phyloP scores from a whole-genome alignment of 1,139 yeast genomes.

The Debaryomyces robertsiae region DNA sequence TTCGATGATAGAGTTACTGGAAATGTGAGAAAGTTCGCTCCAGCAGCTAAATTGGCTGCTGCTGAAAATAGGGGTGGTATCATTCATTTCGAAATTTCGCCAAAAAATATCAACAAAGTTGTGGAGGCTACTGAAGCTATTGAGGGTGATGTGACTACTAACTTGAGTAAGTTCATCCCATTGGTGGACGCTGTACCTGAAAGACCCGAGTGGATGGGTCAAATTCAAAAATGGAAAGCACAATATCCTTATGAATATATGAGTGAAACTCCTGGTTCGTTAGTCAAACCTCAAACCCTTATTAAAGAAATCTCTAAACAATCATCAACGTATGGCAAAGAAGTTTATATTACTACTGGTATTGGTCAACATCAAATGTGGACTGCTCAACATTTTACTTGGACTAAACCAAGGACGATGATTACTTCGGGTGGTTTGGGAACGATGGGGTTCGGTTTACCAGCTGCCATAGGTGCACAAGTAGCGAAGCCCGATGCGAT shows the following conservation, averaged over 20 bases:
- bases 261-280: slow-evolving; percentile 73
- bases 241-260: slow-evolving; percentile 85
- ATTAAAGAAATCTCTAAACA: slow-evolving; percentile 77
- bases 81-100: slow-evolving; percentile 91
- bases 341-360: slow-evolving; percentile 91
- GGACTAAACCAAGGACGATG: slow-evolving; percentile 89
- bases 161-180: slow-evolving; percentile 73
- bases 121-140: slow-evolving; percentile 96
- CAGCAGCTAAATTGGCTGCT: slow-evolving; percentile 89
- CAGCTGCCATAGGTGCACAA: slow-evolving; percentile 98
- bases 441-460: slow-evolving; percentile 97
- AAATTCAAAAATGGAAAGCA: slow-evolving; percentile 78
- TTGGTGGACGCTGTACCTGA: slow-evolving; percentile 58
- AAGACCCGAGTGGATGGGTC: slow-evolving; percentile 79
- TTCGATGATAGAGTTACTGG: slow-evolving; percentile 98
- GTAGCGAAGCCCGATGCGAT: slow-evolving; percentile 92
- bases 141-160: slow-evolving; percentile 91
- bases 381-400: slow-evolving; percentile 97
- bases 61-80: slow-evolving; percentile 91
- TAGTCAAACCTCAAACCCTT: slow-evolving; percentile 91
- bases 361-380: slow-evolving; percentile 99
- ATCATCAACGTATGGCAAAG: slow-evolving; percentile 66
- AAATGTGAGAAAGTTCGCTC: slow-evolving; percentile 84
- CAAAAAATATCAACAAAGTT: slow-evolving; percentile 96
- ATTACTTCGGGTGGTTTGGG: slow-evolving; percentile 98